Evolutionary conservation across 78 protist species (phyloP).

Genomic region (Dictyostelium firmibasis): DNA sequence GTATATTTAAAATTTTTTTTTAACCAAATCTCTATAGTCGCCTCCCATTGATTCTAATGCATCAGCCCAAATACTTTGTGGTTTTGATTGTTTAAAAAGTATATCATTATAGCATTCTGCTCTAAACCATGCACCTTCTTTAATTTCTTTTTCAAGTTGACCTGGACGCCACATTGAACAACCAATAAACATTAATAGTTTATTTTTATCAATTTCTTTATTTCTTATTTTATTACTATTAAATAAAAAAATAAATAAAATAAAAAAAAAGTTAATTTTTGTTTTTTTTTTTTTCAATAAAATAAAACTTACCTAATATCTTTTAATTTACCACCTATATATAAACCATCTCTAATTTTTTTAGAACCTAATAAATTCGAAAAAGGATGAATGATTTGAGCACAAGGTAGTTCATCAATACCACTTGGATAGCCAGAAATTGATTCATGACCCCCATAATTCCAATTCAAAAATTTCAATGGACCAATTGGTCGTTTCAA

Average conservation of each 20-base stretch:
- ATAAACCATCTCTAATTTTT: constrained; percentile 32
- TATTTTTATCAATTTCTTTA: constrained; percentile 1
- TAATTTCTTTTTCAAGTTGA: constrained; percentile 39
- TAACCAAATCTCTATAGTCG: constrained; percentile 47
- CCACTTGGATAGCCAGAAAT: background rate
- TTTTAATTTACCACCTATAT: constrained; percentile 61
- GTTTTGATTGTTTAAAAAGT: constrained; percentile 9
- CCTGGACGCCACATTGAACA: constrained; percentile 46
- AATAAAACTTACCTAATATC: background rate
- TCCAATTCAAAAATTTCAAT: constrained; percentile 11
- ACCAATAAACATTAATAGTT: constrained; percentile 23
- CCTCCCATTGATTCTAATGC: constrained; percentile 71
- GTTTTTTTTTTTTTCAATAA: background rate
- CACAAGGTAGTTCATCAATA: background rate
- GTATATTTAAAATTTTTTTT: background rate
- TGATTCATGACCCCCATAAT: constrained; percentile 34
- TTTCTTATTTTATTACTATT: constrained; percentile 18
- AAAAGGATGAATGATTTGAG: constrained; percentile 49
- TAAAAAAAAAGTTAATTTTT: background rate
- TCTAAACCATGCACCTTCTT: constrained; percentile 67
- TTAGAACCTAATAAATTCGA: background rate
- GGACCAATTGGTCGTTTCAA: constrained; percentile 39
- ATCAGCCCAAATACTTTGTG: constrained; percentile 26
- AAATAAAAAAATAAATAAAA: background rate
- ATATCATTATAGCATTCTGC: constrained; percentile 26